Conservation (phyloP, 2,329 filamentous ascomycete species). For the Polytolypa hystricis region DNA sequence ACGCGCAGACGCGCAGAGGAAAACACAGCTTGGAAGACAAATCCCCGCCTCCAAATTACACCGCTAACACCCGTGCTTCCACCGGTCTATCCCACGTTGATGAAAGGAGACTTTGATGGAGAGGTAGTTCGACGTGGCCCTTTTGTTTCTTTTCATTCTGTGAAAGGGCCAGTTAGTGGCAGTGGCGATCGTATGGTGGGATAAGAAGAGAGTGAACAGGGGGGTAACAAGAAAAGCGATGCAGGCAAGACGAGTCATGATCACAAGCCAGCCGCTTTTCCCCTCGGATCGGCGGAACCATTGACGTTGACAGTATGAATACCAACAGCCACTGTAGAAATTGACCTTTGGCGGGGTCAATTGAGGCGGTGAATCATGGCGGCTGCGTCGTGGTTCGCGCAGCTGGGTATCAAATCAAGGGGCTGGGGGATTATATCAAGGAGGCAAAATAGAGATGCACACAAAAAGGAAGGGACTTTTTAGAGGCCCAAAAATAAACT, state of each 20-base stretch:
- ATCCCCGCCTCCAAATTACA: no score
- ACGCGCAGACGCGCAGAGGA: no score
- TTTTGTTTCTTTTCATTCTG: slow-evolving; percentile 4
- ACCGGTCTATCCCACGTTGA: background rate
- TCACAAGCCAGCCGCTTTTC: background rate
- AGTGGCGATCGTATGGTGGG: slow-evolving; percentile 1
- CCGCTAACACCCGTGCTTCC: background rate
- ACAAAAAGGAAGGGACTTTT: no score
- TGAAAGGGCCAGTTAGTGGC: slow-evolving; percentile 6
- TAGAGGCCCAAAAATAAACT: no score
- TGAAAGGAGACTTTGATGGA: background rate
- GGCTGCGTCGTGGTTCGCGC: no score
- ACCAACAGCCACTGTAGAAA: no score
- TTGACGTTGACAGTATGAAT: background rate
- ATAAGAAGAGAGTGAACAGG: background rate
- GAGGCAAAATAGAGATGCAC: slow-evolving; percentile 7
- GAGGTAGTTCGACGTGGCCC: background rate
- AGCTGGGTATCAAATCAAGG: slow-evolving; percentile 3
- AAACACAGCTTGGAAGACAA: no score
- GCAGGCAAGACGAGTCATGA: background rate
- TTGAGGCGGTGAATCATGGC: no score
- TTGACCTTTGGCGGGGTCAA: no score
- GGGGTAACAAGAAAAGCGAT: background rate
- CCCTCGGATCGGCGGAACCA: background rate
- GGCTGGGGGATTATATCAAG: background rate